Base-by-base conservation (phyloP, 495 filamentous ascomycete species). In the Hypoxylon crocopeplum region DNA sequence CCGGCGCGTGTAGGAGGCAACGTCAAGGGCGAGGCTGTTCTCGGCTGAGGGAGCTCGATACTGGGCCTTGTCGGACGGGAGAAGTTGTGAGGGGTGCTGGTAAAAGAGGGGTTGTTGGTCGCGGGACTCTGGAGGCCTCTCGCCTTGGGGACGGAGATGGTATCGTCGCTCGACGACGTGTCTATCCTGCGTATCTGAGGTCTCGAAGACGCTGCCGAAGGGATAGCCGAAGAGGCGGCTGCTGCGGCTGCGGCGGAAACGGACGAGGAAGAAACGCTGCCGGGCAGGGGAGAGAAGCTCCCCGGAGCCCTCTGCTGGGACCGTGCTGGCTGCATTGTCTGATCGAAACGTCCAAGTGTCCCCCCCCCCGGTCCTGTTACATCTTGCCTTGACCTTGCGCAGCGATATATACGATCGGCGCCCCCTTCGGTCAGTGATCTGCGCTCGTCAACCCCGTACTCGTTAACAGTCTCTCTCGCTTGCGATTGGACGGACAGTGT, bases 271-370 rank as follows among this genome's bases (percentile, higher is more conserved):
- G 27, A 33, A 47, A 47, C 60, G 55, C 32, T 59, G 7, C 64
- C 47, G 21, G 79, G 71, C 38, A 82, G 70, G 58, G 82, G 78
- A 45, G 81, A 82, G 73, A 83, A 84, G 74, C 79, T 80, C 64
- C 81, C 82, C 29, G 80, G 80, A 48, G 75, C 75, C 67, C 79
- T 69, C 56, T 64, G 71, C 57, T 75, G 70, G 66, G 74, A 66
- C 71, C 79, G 75, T 70, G 70, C 64, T 58, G 73, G 74, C 57
- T 84, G 81, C 77, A 81, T 82, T 62, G 70, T 77, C 47, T 59
- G 33, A 59, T 64, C 52, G 52, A 59, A 59, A 66, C 49, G 41
- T 50, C 34, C 36, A 36, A 38, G 49, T 33, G 36, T 50, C 38
- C 36, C 47, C 11, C 36, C 56, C 38, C 36, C 47, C 11, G 48